phyloP scores from a whole-genome alignment of 2,329 filamentous ascomycete genomes.

The Aureobasidium sp. region DNA sequence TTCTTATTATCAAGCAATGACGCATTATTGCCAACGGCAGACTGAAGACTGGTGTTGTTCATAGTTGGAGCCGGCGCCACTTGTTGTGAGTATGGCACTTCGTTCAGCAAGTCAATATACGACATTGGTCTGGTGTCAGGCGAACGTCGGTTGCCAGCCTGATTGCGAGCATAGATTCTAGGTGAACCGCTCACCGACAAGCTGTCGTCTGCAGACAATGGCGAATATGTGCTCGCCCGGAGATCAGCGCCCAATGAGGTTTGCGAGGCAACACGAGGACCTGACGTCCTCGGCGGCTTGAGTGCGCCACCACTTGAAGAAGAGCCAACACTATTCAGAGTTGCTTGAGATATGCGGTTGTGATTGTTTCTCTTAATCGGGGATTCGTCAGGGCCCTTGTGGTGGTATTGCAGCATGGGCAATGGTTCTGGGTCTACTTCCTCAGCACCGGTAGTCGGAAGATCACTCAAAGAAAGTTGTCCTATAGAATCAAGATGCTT shows the following conservation, averaged over 20 bases:
- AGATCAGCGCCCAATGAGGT: conserved; percentile 69
- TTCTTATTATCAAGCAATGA: conserved; percentile 85
- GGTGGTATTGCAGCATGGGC: conserved; percentile 42
- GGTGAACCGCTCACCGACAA: conserved; percentile 32
- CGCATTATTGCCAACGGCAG: conserved; percentile 76
- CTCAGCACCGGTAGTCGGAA: conserved; percentile 18
- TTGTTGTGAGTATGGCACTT: conserved; percentile 72
- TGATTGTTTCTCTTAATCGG: conserved; percentile 20
- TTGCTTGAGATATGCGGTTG: conserved; percentile 25
- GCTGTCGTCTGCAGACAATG: conserved; percentile 37
- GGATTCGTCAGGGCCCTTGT: conserved; percentile 35
- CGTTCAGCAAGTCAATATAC: conserved; percentile 53
- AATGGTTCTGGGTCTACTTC: conserved; percentile 23
- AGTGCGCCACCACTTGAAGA: conserved; percentile 21
- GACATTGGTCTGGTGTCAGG: conserved; percentile 52
- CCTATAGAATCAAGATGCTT: conserved; percentile 13
- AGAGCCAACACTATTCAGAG: conserved; percentile 24
- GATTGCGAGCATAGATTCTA: conserved; percentile 37
- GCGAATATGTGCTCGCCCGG: conserved; percentile 53
- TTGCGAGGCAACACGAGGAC: conserved; percentile 64
- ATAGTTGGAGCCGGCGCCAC: conserved; percentile 55
- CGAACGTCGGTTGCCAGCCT: conserved; percentile 46
- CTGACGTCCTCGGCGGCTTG: conserved; percentile 43
- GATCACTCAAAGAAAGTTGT: conserved; percentile 18
- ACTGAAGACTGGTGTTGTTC: conserved; percentile 74